Conservation (phyloP, 2,329 filamentous ascomycete genomes). For the Periconia sp. region DNA sequence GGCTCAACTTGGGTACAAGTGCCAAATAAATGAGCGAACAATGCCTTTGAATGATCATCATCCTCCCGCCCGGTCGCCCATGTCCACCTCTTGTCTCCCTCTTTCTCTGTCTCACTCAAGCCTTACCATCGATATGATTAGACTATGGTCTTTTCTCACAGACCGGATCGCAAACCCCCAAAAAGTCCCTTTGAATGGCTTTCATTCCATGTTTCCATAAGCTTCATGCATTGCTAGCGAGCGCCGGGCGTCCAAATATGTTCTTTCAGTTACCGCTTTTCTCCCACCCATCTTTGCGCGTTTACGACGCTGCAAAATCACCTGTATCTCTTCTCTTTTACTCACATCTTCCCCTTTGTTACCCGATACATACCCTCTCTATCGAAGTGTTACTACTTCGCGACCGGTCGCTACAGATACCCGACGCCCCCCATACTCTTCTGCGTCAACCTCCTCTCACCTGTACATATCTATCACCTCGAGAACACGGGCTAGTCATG, state of each 20-base stretch:
- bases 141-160: neutral
- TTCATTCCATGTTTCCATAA: slow-evolving; percentile 6
- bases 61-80: no score
- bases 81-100: neutral
- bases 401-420: slow-evolving; percentile 41
- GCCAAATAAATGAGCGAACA: slow-evolving; percentile 32
- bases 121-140: neutral
- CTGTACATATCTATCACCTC: slow-evolving; percentile 9
- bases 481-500: neutral
- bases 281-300: slow-evolving; percentile 3
- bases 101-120: slow-evolving; percentile 4
- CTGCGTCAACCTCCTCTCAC: slow-evolving; percentile 9
- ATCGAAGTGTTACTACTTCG: slow-evolving; percentile 15
- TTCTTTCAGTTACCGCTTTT: slow-evolving; percentile 11
- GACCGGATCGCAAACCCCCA: neutral
- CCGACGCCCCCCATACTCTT: slow-evolving; percentile 23
- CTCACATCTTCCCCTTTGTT: slow-evolving; percentile 7
- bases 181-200: slow-evolving; percentile 1
- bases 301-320: slow-evolving; percentile 9
- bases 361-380: slow-evolving; percentile 4
- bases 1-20: slow-evolving; percentile 66
- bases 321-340: slow-evolving; percentile 7
- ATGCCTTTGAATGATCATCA: slow-evolving; percentile 2
- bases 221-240: slow-evolving; percentile 17
- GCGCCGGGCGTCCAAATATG: slow-evolving; percentile 17